Evolutionary conservation across 345 rosid species (phyloP), one percentile per base, ranked within the genome.

Genomic region (Corchorus olitorius): DNA sequence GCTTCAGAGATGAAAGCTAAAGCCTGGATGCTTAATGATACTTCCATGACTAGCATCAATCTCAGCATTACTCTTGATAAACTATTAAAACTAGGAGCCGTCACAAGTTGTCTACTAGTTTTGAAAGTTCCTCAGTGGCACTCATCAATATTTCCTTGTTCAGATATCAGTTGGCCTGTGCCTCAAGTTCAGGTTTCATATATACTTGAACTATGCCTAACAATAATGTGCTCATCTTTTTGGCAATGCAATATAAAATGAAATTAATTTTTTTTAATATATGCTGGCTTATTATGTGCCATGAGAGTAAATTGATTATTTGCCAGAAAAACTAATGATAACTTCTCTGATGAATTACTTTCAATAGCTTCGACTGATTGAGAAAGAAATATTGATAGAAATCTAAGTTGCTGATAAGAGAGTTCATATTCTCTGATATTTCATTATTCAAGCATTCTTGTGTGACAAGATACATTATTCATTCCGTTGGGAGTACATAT

Each of bases 1-100:
- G 72, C 82, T 93, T 45, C 86, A 76, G 79, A 79, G 81, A 50
- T 81, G 76, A 87, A 58, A 5, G 27, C 22, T 34, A 9, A 19
- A 41, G 2, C 16, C 39, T 5, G 54, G 62, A 49, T 37, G 19
- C 17, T 69, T 62, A 49, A 77, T 45, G 53, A 43, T 70, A 17
- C 20, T 12, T 53, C 34, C 8, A 50, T 48, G 34, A 39, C 19
- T 37, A 9, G 62, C 75, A 39, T 60, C 45, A 53, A 9, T 17
- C n/a, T 39, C 68, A 49, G 16, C 19, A 1, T 33, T 33, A 7
- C 20, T 8, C 14, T 72, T 43, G 13, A 39, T 2, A 45, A 69
- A 56, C 43, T 33, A 52, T 10, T 5, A 17, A 35, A 68, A 6
- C 41, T 46, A 67, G 37, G 4, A 22, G 55, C 61, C 20, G 19